phyloP scores from a whole-genome alignment of 306 rosid genomes.

The Delonix regia region DNA sequence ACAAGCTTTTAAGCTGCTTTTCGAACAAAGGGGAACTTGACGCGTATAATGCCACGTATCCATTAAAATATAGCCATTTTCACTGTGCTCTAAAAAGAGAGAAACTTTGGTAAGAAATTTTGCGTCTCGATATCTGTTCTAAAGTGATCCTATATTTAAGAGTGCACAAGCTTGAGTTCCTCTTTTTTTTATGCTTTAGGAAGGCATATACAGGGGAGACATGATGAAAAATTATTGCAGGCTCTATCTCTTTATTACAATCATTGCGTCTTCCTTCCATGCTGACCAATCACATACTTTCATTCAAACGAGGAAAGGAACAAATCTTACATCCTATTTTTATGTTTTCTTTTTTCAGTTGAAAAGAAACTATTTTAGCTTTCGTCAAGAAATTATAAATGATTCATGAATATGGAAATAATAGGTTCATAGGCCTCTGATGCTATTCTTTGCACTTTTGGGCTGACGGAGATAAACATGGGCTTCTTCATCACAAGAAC shows the following conservation, averaged over 20 bases:
- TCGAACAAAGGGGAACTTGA: conserved; percentile 22
- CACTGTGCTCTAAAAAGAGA: neutral
- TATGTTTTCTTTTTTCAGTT: neutral
- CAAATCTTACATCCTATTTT: neutral
- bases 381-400: too few species aligned
- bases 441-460: neutral
- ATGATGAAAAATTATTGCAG: conserved; percentile 35
- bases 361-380: neutral
- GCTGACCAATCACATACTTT: neutral
- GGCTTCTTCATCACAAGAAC: neutral
- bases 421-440: neutral
- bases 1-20: neutral
- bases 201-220: neutral
- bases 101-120: conserved; percentile 3
- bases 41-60: neutral
- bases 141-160: neutral
- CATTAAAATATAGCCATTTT: conserved; percentile 13
- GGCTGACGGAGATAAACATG: neutral
- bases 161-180: neutral
- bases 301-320: neutral
- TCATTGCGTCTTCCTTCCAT: conserved; percentile 26
- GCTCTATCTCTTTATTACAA: conserved; percentile 21
- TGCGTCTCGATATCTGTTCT: neutral
- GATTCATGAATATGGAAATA: too few species aligned
- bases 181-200: neutral